Conservation (phyloP, 2,329 filamentous ascomycete genomes). For the Atkinsonella hypoxylon region DNA sequence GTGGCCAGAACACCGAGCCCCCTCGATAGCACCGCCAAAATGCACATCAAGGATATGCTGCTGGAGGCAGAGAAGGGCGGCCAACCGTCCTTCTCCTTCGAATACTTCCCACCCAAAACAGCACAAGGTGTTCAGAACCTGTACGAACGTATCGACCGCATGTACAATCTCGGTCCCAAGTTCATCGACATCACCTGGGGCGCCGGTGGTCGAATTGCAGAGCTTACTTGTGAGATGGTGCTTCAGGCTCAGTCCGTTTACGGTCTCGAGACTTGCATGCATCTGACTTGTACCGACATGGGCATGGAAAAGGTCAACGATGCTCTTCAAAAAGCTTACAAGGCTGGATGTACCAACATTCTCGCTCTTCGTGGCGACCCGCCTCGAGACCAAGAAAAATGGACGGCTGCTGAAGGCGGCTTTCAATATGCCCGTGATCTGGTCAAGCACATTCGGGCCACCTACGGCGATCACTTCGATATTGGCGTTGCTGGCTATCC, state of each 20-base stretch:
- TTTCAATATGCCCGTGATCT: conserved; percentile 91
- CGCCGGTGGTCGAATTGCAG: conserved; percentile 79
- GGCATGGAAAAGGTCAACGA: conserved; percentile 81
- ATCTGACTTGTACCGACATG: conserved; percentile 98
- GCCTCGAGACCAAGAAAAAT: conserved; percentile 84
- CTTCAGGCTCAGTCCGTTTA: conserved; percentile 89
- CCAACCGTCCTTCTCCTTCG: conserved; percentile 91
- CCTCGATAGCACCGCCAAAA: conserved; percentile 33
- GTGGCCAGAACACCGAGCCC: neutral
- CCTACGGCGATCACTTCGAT: conserved; percentile 68
- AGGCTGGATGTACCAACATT: conserved; percentile 94
- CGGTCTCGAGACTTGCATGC: conserved; percentile 97
- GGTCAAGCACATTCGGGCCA: conserved; percentile 67
- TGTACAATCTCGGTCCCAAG: conserved; percentile 85
- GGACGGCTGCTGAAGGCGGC: conserved; percentile 75
- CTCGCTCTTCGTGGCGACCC: conserved; percentile 87
- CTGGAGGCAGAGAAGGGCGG: conserved; percentile 65
- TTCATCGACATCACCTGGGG: conserved; percentile 99
- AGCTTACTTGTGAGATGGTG: conserved; percentile 96
- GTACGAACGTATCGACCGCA: conserved; percentile 98
- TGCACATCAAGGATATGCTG: conserved; percentile 95
- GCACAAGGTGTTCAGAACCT: conserved; percentile 96
- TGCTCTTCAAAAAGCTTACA: conserved; percentile 78
- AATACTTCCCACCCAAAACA: conserved; percentile 98
- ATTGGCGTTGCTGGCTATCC: conserved; percentile 96